Evolutionary conservation across 139 green algal genomes (phyloP).

Genomic region (Prasinococcaceae sp.): DNA sequence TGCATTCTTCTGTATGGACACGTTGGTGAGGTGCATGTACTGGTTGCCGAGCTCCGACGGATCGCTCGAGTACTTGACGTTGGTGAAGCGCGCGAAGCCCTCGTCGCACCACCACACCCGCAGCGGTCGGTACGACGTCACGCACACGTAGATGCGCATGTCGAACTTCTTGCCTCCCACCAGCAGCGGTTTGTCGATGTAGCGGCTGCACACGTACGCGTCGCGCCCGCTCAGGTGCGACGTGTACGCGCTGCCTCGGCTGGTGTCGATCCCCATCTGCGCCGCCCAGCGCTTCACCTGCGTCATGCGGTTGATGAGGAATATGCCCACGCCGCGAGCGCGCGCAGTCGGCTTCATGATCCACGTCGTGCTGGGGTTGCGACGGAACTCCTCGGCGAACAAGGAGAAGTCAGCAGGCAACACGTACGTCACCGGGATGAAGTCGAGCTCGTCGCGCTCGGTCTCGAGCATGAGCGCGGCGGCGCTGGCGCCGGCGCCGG

Average conservation of each 20-base stretch:
- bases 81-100: slow-evolving; percentile 65
- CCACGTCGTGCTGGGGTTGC: slow-evolving; percentile 41
- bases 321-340: slow-evolving; percentile 61
- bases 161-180: slow-evolving; percentile 60
- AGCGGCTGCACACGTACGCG: slow-evolving; percentile 49
- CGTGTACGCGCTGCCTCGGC: background rate
- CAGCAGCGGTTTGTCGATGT: slow-evolving; percentile 37
- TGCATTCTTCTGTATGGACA: slow-evolving; percentile 49
- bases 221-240: slow-evolving; percentile 28
- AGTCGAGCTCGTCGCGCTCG: slow-evolving; percentile 9
- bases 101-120: slow-evolving; percentile 44
- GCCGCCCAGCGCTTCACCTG: slow-evolving; percentile 25
- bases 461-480: background rate
- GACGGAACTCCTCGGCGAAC: slow-evolving; percentile 59
- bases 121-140: slow-evolving; percentile 49
- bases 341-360: slow-evolving; percentile 66
- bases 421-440: slow-evolving; percentile 6
- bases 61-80: slow-evolving; percentile 51
- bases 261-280: background rate
- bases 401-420: slow-evolving; percentile 52
- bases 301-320: slow-evolving; percentile 61
- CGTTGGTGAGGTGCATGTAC: slow-evolving; percentile 67
- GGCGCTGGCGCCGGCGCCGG: background rate
- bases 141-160: slow-evolving; percentile 50
- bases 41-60: slow-evolving; percentile 34